phyloP scores from a whole-genome alignment of 2,329 filamentous ascomycete species.

The Tolypocladium capitatum region DNA sequence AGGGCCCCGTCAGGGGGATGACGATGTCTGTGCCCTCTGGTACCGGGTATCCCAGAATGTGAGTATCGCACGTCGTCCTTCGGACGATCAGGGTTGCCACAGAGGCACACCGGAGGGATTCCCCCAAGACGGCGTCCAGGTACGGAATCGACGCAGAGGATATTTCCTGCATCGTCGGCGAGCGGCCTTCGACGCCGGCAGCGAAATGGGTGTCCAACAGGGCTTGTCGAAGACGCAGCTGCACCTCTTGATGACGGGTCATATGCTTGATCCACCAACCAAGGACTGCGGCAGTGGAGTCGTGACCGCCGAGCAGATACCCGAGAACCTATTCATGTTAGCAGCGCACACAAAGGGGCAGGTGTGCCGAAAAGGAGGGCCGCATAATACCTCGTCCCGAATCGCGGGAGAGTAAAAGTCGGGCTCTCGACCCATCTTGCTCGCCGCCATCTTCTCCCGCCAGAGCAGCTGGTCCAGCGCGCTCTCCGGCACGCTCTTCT shows the following conservation, averaged over 20 bases:
- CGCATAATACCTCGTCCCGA: slow-evolving; percentile 19
- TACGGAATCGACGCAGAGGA: slow-evolving; percentile 15
- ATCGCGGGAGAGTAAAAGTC: slow-evolving; percentile 19
- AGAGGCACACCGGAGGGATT: slow-evolving; percentile 19
- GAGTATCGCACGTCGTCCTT: slow-evolving; percentile 16
- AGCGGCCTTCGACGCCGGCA: slow-evolving; percentile 10
- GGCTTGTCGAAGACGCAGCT: slow-evolving; percentile 12
- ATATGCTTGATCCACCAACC: slow-evolving; percentile 18
- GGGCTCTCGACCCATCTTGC: slow-evolving; percentile 15
- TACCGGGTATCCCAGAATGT: slow-evolving; percentile 18
- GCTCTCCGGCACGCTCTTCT: slow-evolving; percentile 6
- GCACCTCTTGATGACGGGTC: slow-evolving; percentile 8
- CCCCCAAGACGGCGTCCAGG: slow-evolving; percentile 24
- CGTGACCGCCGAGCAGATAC: slow-evolving; percentile 17
- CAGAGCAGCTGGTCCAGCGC: slow-evolving; percentile 20
- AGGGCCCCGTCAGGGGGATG: slow-evolving; percentile 14
- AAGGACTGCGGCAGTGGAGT: slow-evolving; percentile 14
- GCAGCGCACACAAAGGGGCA: not conserved
- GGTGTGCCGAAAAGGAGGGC: not conserved
- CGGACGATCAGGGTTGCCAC: slow-evolving; percentile 17
- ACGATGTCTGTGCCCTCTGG: slow-evolving; percentile 21
- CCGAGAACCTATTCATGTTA: slow-evolving; percentile 11
- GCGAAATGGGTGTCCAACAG: slow-evolving; percentile 9
- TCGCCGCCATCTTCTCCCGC: slow-evolving; percentile 18
- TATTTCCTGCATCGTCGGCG: slow-evolving; percentile 18